phyloP scores from a whole-genome alignment of 1,284 basidiomycete species.

The Microbotryomycetes sp. region DNA sequence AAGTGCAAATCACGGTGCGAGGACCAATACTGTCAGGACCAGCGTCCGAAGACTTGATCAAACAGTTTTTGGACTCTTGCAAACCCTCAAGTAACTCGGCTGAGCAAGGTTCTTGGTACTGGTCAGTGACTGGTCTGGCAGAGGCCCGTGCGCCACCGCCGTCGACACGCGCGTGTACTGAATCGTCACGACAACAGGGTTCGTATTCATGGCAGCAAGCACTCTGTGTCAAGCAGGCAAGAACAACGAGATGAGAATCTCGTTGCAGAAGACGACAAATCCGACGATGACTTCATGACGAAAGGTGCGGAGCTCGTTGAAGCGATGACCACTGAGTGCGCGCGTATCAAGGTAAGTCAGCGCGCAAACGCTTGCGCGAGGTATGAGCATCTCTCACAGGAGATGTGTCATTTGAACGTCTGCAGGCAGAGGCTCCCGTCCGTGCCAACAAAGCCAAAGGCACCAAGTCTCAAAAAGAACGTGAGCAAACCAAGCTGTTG shows the following conservation, averaged over 20 bases:
- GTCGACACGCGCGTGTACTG: neutral
- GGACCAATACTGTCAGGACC: neutral
- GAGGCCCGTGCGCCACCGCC: neutral
- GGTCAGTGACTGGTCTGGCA: neutral
- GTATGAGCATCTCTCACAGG: no score
- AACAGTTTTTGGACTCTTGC: neutral
- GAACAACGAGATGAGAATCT: neutral
- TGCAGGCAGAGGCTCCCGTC: constrained; percentile 19
- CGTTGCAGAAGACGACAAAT: neutral
- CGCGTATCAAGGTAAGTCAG: constrained; percentile 14
- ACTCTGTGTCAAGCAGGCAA: neutral
- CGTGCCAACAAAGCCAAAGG: constrained; percentile 27
- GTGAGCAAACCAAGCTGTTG: neutral
- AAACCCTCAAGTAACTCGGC: neutral
- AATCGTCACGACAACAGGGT: neutral
- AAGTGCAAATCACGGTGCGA: no score
- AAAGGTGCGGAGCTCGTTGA: constrained; percentile 12
- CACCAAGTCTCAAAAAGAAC: constrained; percentile 18
- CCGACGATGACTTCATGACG: neutral
- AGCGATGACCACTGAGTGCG: constrained; percentile 6
- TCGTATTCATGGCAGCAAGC: neutral
- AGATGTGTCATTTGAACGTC: neutral
- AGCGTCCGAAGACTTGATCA: neutral
- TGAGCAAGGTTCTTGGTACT: neutral
- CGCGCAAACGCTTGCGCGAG: no score